Evolutionary conservation across 768 basidiomycete species (phyloP).

Genomic region (Lactarius hatsudake): DNA sequence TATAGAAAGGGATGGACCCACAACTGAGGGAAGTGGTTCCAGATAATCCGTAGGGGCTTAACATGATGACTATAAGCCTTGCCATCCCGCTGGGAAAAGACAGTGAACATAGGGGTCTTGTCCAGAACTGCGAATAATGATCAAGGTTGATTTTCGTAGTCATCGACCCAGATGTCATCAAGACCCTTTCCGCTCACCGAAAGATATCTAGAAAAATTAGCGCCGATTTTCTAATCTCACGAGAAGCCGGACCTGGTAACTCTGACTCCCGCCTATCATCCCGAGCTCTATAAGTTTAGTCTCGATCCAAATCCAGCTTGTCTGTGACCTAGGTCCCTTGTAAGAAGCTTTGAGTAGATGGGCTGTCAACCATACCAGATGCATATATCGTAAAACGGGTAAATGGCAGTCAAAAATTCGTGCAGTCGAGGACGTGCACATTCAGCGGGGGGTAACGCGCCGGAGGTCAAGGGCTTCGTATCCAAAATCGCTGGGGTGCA

Average conservation of each 20-base stretch:
- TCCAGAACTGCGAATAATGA: slow-evolving; percentile 58
- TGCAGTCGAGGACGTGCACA: slow-evolving; percentile 83
- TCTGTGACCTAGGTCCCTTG: slow-evolving; percentile 61
- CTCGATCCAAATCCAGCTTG: slow-evolving; percentile 88
- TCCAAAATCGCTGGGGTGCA: slow-evolving; percentile 65
- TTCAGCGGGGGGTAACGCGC: slow-evolving; percentile 73
- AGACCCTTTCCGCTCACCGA: slow-evolving; percentile 13
- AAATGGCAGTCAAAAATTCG: slow-evolving; percentile 76
- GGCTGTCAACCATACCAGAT: slow-evolving; percentile 56
- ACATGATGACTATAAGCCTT: slow-evolving; percentile 79
- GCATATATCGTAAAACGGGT: slow-evolving; percentile 84
- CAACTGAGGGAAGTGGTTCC: slow-evolving; percentile 86
- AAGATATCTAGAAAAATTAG: slow-evolving; percentile 21
- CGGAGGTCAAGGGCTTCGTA: slow-evolving; percentile 80
- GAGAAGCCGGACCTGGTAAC: slow-evolving; percentile 59
- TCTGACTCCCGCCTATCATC: slow-evolving; percentile 68
- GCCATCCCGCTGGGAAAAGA: slow-evolving; percentile 70
- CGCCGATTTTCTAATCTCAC: not conserved
- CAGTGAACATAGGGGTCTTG: slow-evolving; percentile 86
- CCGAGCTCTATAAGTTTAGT: slow-evolving; percentile 83
- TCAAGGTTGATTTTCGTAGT: slow-evolving; percentile 18
- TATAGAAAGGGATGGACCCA: slow-evolving; percentile 32
- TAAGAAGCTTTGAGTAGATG: not conserved
- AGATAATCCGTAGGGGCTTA: slow-evolving; percentile 80
- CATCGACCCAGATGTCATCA: not conserved